Evolutionary conservation across 495 filamentous ascomycete genomes (phyloP).

Genomic region (Trichoderma virens): DNA sequence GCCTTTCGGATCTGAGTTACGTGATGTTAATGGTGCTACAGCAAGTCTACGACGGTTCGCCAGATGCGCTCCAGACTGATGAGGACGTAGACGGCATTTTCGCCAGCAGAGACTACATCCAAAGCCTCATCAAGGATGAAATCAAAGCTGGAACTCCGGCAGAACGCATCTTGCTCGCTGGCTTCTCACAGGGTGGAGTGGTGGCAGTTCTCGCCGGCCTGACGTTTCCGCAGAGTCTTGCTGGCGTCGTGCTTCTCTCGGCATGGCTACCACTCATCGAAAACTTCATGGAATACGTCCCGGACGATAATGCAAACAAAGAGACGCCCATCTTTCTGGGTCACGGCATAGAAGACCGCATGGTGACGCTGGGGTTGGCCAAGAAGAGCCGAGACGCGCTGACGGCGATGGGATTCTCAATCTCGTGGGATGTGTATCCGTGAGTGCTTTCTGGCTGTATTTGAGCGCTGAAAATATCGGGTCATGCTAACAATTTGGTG

Average conservation of each 20-base stretch:
- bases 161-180: slow-evolving; percentile 70
- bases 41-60: slow-evolving; percentile 25
- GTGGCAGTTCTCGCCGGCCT: slow-evolving; percentile 51
- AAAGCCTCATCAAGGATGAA: slow-evolving; percentile 66
- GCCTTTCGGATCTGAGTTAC: too few species aligned
- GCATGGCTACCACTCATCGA: slow-evolving; percentile 63
- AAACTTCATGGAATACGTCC: slow-evolving; percentile 54
- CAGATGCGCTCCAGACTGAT: slow-evolving; percentile 36
- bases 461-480: neutral
- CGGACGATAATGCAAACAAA: slow-evolving; percentile 56
- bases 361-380: slow-evolving; percentile 60
- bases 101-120: slow-evolving; percentile 60
- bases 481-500: slow-evolving; percentile 14
- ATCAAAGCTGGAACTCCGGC: slow-evolving; percentile 69
- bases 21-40: slow-evolving; percentile 8
- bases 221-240: slow-evolving; percentile 60
- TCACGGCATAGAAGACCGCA: slow-evolving; percentile 60
- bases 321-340: slow-evolving; percentile 74
- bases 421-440: slow-evolving; percentile 67
- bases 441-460: slow-evolving; percentile 32
- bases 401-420: slow-evolving; percentile 53
- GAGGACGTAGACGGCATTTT: slow-evolving; percentile 74
- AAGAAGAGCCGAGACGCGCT: slow-evolving; percentile 50
- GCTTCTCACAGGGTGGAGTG: slow-evolving; percentile 41
- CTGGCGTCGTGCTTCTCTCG: slow-evolving; percentile 75